Evolutionary conservation across 2,329 filamentous ascomycete genomes (phyloP), one percentile per base, ranked within the genome.

Genomic region (Aspergillus floridensis): DNA sequence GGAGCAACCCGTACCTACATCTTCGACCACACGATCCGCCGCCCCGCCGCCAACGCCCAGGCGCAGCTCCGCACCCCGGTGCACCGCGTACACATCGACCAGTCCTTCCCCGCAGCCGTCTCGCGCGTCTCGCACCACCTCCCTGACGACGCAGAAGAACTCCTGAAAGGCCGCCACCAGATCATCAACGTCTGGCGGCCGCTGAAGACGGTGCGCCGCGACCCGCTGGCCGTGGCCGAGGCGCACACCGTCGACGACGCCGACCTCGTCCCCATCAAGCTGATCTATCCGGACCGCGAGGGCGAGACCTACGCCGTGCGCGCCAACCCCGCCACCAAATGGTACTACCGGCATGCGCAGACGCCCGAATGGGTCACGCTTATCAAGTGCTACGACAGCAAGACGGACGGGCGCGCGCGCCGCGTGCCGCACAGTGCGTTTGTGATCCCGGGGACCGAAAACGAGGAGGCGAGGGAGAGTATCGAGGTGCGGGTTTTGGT

Each of bases 331-430:
- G 57, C 63, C 2, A 81, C 84, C 44, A 75, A 72, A 66, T 86
- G 83, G 83, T 82, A 80, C 67, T 86, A 83, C 69, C 77, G 82
- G 60, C 77, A 76, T 51, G 77, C 76, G 1, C 79, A 86, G 67
- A 77, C 74, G 0, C 82, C 83, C 0, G 76, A 81, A 3, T 79
- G 88, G 73, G 81, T 84, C 3, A 76, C 84, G 3, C 66, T 88
- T 48, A 84, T 88, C 72, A 88, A 87, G 70, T 86, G 83, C 66
- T 87, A 82, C 66, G 86, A 88, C 70, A 83, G 77, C 26, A 83
- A 84, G 76, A 75, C 75, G 24, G 83, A 85, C 68, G 83, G 82
- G 0, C 71, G 81, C 26, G 81, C 83, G 5, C 76, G 82, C 10
- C 70, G 82, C 4, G 79, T 83, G 32, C 83, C 84, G n/a, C 84